phyloP scores from a whole-genome alignment of 2,329 filamentous ascomycete species.

The Exophiala lecanii-corni region DNA sequence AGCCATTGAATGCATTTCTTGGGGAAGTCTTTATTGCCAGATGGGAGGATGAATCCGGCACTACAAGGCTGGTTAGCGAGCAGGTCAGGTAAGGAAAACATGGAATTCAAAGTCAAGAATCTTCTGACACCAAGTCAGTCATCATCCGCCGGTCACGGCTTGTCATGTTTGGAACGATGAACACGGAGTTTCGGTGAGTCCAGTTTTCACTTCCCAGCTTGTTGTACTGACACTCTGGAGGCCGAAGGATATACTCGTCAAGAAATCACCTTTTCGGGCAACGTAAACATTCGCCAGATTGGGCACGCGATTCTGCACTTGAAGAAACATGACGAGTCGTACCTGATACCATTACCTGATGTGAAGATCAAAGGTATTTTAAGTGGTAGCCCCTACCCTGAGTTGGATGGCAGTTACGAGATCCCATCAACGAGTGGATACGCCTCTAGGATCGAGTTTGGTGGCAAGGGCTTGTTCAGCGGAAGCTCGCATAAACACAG shows the following conservation, averaged over 20 bases:
- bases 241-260: constrained; percentile 26
- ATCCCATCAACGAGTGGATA: constrained; percentile 25
- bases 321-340: constrained; percentile 19
- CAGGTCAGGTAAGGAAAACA: constrained; percentile 21
- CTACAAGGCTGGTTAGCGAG: constrained; percentile 23
- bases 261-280: constrained; percentile 23
- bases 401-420: constrained; percentile 22
- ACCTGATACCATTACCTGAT: constrained; percentile 23
- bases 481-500: constrained; percentile 16
- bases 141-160: constrained; percentile 27
- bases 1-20: constrained; percentile 26
- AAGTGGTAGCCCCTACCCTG: constrained; percentile 47
- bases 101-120: neutral
- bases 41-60: constrained; percentile 20
- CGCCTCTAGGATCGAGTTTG: constrained; percentile 22
- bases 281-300: constrained; percentile 22
- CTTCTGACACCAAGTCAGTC: constrained; percentile 5
- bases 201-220: neutral
- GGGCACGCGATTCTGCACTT: constrained; percentile 22
- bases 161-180: constrained; percentile 26
- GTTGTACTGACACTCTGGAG: constrained; percentile 5
- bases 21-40: constrained; percentile 23
- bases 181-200: constrained; percentile 18
- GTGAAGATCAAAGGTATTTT: constrained; percentile 25
- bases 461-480: constrained; percentile 16